A percentile compares a stretch with the other conserved stretches of the same genome.
phyloP scores from a whole-genome alignment of 768 basidiomycete genomes.

The Hydnomerulius pinastri region DNA sequence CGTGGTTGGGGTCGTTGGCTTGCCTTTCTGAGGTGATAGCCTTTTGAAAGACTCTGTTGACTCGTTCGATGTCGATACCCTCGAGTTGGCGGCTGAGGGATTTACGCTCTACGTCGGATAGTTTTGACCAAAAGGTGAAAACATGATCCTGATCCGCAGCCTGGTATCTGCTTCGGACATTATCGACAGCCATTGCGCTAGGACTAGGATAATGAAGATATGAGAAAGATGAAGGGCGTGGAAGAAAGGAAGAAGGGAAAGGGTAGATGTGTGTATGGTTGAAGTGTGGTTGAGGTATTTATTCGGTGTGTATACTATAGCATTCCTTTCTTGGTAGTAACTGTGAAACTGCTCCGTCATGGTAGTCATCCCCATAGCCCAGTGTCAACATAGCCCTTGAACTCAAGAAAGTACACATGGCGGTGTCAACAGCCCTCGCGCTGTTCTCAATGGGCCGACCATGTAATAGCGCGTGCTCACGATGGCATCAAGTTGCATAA shows the following conservation, averaged over 20 bases:
- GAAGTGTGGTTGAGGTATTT: slow-evolving; percentile 11
- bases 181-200: slow-evolving; percentile 52
- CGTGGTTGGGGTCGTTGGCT: slow-evolving; percentile 39
- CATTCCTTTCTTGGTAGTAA: slow-evolving; percentile 19
- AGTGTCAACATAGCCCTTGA: slow-evolving; percentile 4
- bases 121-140: slow-evolving; percentile 80
- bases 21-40: slow-evolving; percentile 69
- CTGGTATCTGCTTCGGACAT: slow-evolving; percentile 64
- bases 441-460: too few species aligned
- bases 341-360: slow-evolving; percentile 14
- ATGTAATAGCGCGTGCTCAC: neutral
- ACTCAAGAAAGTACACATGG: too few species aligned
- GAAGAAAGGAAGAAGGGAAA: neutral
- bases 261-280: neutral
- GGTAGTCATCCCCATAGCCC: neutral
- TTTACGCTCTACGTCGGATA: slow-evolving; percentile 63
- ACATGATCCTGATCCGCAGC: slow-evolving; percentile 87
- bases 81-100: slow-evolving; percentile 72
- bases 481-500: too few species aligned
- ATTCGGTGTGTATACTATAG: slow-evolving; percentile 5
- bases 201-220: neutral
- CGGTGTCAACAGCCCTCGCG: too few species aligned
- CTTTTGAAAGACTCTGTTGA: slow-evolving; percentile 84
- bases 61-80: slow-evolving; percentile 82
- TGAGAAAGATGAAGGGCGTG: neutral